Evolutionary conservation across 2,329 filamentous ascomycete genomes (phyloP).

Genomic region (Trichoderma sp.): DNA sequence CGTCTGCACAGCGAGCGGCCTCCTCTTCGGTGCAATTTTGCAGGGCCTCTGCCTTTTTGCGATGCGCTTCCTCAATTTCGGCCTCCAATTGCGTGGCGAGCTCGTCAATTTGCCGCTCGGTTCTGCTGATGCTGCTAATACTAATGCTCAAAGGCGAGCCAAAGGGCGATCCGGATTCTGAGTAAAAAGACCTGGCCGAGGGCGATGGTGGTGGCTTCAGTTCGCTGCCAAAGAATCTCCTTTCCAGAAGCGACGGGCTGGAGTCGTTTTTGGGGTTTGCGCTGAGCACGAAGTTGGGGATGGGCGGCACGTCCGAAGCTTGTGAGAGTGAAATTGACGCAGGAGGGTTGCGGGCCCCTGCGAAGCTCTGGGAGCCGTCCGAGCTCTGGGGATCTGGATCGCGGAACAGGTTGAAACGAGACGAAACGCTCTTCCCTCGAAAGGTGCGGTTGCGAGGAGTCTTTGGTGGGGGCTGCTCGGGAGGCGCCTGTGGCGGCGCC

Average conservation of each 20-base stretch:
- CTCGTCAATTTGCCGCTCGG: conserved; percentile 27
- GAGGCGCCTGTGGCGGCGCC: conserved; percentile 12
- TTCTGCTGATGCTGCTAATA: conserved; percentile 15
- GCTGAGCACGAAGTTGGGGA: conserved; percentile 37
- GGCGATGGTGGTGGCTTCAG: conserved; percentile 26
- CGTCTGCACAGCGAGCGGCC: conserved; percentile 42
- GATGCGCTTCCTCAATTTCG: conserved; percentile 27
- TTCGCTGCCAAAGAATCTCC: conserved; percentile 17
- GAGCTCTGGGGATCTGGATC: conserved; percentile 31
- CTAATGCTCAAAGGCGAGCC: conserved; percentile 12
- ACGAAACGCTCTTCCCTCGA: conserved; percentile 44
- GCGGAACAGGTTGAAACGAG: conserved; percentile 41
- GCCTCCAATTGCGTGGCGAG: conserved; percentile 27
- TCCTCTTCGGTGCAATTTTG: conserved; percentile 24
- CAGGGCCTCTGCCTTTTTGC: conserved; percentile 19
- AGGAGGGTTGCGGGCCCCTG: conserved; percentile 22
- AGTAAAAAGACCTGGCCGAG: conserved; percentile 22
- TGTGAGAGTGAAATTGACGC: conserved; percentile 28
- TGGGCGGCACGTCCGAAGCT: conserved; percentile 32
- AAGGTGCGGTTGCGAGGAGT: conserved; percentile 42
- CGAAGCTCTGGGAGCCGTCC: conserved; percentile 31
- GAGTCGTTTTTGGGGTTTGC: conserved; percentile 39
- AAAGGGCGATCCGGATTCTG: conserved; percentile 23
- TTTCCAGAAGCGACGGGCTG: conserved; percentile 29
- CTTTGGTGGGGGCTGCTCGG: conserved; percentile 32